Evolutionary conservation across 768 basidiomycete species (phyloP).

Genomic region (Amanita jacksonii): DNA sequence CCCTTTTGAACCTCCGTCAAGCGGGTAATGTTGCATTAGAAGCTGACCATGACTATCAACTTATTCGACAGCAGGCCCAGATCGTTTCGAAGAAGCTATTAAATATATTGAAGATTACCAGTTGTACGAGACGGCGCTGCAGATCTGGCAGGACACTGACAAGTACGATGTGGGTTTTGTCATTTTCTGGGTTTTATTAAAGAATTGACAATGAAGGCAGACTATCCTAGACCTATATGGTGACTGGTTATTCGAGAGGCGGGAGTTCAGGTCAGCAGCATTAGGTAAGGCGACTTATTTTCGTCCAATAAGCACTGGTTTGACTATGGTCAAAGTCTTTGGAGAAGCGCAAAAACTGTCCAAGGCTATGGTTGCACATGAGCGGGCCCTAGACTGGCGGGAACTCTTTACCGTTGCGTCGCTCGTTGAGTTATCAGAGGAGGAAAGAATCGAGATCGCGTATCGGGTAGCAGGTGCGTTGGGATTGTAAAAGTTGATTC

Average conservation of each 20-base stretch:
- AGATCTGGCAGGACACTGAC: conserved; percentile 62
- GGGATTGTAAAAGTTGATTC: no score
- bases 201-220: conserved; percentile 26
- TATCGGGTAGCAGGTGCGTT: conserved; percentile 72
- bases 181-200: not conserved
- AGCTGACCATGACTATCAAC: not conserved
- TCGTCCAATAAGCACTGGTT: not conserved
- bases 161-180: conserved; percentile 43
- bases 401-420: conserved; percentile 80
- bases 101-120: conserved; percentile 71
- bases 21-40: conserved; percentile 43
- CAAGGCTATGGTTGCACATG: conserved; percentile 84
- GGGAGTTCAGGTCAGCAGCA: conserved; percentile 80
- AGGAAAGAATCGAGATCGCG: conserved; percentile 55
- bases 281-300: conserved; percentile 38
- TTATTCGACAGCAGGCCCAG: conserved; percentile 35
- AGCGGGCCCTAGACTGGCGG: conserved; percentile 84
- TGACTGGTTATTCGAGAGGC: conserved; percentile 77
- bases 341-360: conserved; percentile 47
- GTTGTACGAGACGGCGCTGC: conserved; percentile 65
- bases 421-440: conserved; percentile 35
- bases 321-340: conserved; percentile 28
- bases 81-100: conserved; percentile 71
- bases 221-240: conserved; percentile 68
- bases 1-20: conserved; percentile 61